phyloP scores from a whole-genome alignment of 495 filamentous ascomycete genomes.

The Aspergillus bertholletiae region DNA sequence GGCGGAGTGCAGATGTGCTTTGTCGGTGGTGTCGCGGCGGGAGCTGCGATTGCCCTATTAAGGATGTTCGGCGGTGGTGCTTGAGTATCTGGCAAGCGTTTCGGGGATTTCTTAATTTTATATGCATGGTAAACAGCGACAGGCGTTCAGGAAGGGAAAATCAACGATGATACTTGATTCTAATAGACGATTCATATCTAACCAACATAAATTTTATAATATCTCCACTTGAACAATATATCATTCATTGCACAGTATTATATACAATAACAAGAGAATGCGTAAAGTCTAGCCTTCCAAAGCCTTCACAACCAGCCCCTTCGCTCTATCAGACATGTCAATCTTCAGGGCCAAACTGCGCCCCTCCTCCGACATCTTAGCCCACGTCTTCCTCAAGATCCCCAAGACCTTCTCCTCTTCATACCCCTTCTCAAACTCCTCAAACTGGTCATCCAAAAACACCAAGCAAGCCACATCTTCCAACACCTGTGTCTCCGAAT shows the following conservation, averaged over 20 bases:
- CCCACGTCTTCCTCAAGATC: slow-evolving; percentile 81
- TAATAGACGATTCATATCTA: background rate
- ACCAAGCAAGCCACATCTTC: slow-evolving; percentile 86
- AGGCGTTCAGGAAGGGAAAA: background rate
- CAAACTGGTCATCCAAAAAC: slow-evolving; percentile 81
- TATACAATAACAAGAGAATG: slow-evolving; percentile 13
- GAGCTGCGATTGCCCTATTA: slow-evolving; percentile 61
- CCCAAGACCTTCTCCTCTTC: slow-evolving; percentile 71
- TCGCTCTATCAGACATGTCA: slow-evolving; percentile 55
- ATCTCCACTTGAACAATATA: background rate
- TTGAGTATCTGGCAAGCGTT: no score
- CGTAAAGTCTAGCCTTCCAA: slow-evolving; percentile 35
- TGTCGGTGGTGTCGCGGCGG: slow-evolving; percentile 63
- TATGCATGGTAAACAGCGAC: background rate
- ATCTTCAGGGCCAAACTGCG: slow-evolving; percentile 64
- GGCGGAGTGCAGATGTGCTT: slow-evolving; percentile 62
- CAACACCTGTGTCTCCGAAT: slow-evolving; percentile 65
- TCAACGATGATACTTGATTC: no score
- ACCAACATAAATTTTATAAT: background rate
- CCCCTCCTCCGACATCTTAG: slow-evolving; percentile 70
- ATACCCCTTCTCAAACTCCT: slow-evolving; percentile 63
- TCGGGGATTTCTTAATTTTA: no score
- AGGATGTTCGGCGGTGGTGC: slow-evolving; percentile 31
- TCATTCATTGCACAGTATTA: background rate
- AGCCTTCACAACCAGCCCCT: slow-evolving; percentile 60